Base-by-base conservation (phyloP, 768 basidiomycete genomes). In the Rhizopogon rudus region DNA sequence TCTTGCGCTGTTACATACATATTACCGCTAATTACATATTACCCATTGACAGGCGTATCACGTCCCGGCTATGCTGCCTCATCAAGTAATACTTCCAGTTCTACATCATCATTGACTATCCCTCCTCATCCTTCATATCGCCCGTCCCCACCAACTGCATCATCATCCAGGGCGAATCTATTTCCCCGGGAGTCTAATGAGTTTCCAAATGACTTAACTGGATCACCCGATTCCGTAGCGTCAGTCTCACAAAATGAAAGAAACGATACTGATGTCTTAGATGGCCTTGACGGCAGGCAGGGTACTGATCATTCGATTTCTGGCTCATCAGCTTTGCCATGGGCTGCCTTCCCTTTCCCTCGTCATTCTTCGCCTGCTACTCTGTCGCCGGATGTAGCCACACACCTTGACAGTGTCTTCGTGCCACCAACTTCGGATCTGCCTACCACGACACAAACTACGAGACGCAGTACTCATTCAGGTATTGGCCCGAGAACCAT, bases 81-180 rank as follows among this genome's bases (percentile, higher is more conserved):
- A 46, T 45, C 52, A n/a, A 49, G 45, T n/a, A 13, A 29, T 25
- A 17, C 9, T 33, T 48, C 33, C 33, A 37, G 16, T 37, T 25
- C 48, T 49, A 37, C 48, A 49, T 35, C 33, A 13, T 49, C 20
- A 9, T 37, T 33, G 14, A 33, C 35, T 17, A 49, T 33, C 33
- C 20, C 31, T 25, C 61, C 58, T 44, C 53, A 55, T 54, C 59
- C 63, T n/a, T 55, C 70, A 56, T 62, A 66, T 61, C 68, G 55
- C 57, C 59, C 60, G 22, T 33, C 51, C 10, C n/a, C 44, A 22
- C 35, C 46, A 9, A 13, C 22, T 2, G 52, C 61, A 5, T 65
- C 61, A 31, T 59, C 57, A 48, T 49, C 48, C 4, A 49, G 48
- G 48, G 9, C 35, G 35, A 37, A 37, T 8, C 14, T 14, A 49